phyloP scores from a whole-genome alignment of 164 flowering plant species.

The Sedum album region DNA sequence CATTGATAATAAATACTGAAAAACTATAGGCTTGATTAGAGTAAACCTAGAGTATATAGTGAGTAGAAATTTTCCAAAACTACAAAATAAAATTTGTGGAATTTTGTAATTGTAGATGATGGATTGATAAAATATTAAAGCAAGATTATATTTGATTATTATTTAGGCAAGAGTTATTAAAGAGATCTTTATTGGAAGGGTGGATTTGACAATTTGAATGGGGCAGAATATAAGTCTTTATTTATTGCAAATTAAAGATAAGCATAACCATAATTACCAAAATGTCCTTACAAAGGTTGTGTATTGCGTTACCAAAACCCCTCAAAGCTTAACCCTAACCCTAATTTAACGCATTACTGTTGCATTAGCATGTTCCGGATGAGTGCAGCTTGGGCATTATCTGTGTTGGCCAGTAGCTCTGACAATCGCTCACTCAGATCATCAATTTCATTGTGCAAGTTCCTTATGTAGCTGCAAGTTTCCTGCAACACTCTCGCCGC shows the following conservation, averaged over 20 bases:
- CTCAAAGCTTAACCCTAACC: constrained; percentile 1
- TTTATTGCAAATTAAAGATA: constrained; percentile 3
- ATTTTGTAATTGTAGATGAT: no score
- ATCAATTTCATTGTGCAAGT: constrained; percentile 3
- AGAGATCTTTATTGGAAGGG: no score
- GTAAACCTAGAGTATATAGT: no score
- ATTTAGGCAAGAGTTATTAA: no score
- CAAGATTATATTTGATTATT: no score
- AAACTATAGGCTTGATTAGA: no score
- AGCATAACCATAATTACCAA: not conserved
- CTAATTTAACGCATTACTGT: not conserved
- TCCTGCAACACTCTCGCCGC: constrained; percentile 3
- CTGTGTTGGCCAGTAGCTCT: not conserved
- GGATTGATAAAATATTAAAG: no score
- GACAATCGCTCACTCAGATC: constrained; percentile 3
- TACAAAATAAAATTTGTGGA: no score
- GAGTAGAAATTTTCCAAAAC: no score
- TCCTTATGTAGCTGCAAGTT: constrained; percentile 7
- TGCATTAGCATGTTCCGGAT: constrained; percentile 7
- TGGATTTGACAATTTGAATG: not conserved
- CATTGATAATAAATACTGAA: no score
- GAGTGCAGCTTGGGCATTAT: constrained; percentile 1
- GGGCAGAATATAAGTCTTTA: not conserved
- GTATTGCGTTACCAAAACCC: not conserved
- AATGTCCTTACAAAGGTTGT: not conserved